Conservation (phyloP, 495 filamentous ascomycete species). For the Talaromyces adpressus region DNA sequence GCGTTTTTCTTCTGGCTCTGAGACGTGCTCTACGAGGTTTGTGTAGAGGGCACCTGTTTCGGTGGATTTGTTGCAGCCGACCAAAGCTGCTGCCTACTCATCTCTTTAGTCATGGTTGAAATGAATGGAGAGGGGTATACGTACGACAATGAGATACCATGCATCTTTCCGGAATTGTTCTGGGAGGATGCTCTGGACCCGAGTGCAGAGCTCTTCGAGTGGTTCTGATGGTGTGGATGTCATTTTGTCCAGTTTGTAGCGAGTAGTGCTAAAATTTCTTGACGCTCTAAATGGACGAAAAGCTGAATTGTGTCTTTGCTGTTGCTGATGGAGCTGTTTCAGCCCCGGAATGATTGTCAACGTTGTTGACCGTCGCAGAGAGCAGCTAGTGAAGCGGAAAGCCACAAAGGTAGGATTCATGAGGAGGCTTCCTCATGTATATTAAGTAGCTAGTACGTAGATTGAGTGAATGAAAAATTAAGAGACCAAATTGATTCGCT, state of each 20-base stretch:
- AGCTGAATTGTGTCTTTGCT: background rate
- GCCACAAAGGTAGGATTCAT: background rate
- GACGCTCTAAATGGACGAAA: background rate
- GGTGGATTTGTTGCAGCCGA: slow-evolving; percentile 10
- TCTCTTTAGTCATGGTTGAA: background rate
- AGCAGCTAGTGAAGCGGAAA: background rate
- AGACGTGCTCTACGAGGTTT: slow-evolving; percentile 10
- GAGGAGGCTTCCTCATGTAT: background rate
- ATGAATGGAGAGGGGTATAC: background rate
- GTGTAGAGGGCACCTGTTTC: slow-evolving; percentile 12
- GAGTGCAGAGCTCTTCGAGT: slow-evolving; percentile 8
- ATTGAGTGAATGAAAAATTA: background rate
- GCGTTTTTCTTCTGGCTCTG: slow-evolving; percentile 7
- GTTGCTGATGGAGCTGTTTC: background rate
- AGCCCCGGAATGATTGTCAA: background rate
- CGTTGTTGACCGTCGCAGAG: background rate
- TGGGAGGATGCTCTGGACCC: slow-evolving; percentile 8
- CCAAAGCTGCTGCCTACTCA: slow-evolving; percentile 12
- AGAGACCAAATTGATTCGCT: background rate
- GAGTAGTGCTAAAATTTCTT: background rate
- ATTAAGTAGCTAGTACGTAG: background rate
- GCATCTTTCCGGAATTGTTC: slow-evolving; percentile 10
- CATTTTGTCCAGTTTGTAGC: background rate
- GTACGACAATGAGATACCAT: slow-evolving; percentile 16
- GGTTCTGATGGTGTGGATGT: background rate